phyloP scores from a whole-genome alignment of 2,329 filamentous ascomycete species.

The Pestalotiopsis sp. region DNA sequence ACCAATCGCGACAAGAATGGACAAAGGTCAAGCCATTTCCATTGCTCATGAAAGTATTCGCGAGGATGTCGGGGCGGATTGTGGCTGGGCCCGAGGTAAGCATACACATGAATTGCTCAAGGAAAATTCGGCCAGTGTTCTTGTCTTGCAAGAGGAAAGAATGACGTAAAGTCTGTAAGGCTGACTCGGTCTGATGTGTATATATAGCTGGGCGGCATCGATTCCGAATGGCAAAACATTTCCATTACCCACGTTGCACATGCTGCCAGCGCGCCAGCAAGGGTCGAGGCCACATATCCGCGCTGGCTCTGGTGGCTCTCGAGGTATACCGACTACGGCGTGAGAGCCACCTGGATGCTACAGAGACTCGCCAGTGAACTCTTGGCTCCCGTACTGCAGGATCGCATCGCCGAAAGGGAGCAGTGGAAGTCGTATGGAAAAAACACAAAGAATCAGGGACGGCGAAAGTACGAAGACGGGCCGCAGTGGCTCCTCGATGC shows the following conservation, averaged over 20 bases:
- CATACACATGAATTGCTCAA: not conserved
- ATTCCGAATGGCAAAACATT: constrained; percentile 15
- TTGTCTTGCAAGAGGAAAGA: too few relatives aligned
- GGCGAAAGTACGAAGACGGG: constrained; percentile 15
- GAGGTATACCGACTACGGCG: constrained; percentile 9
- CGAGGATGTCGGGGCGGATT: constrained; percentile 16
- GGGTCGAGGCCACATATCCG: constrained; percentile 14
- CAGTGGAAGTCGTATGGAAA: not conserved
- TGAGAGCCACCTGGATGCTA: constrained; percentile 10
- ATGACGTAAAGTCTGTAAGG: not conserved
- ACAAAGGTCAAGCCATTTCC: constrained; percentile 7
- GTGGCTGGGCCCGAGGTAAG: constrained; percentile 15
- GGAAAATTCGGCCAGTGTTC: not conserved
- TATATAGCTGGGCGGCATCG: constrained; percentile 8
- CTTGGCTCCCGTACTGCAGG: constrained; percentile 8
- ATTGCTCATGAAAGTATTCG: constrained; percentile 15
- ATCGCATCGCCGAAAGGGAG: constrained; percentile 11
- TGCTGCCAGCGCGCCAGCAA: constrained; percentile 12
- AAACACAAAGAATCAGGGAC: not conserved
- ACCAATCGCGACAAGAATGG: constrained; percentile 8
- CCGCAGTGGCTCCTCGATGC: constrained; percentile 15
- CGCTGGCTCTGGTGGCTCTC: constrained; percentile 15
- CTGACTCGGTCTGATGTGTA: not conserved
- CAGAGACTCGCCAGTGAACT: constrained; percentile 5
- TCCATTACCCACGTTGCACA: constrained; percentile 10